These are phyloP conservation scores for Dothidotthia symphoricarpi DNA, from an alignment of 2,329 filamentous ascomycete species.

Conservation along the genomic window DNA sequence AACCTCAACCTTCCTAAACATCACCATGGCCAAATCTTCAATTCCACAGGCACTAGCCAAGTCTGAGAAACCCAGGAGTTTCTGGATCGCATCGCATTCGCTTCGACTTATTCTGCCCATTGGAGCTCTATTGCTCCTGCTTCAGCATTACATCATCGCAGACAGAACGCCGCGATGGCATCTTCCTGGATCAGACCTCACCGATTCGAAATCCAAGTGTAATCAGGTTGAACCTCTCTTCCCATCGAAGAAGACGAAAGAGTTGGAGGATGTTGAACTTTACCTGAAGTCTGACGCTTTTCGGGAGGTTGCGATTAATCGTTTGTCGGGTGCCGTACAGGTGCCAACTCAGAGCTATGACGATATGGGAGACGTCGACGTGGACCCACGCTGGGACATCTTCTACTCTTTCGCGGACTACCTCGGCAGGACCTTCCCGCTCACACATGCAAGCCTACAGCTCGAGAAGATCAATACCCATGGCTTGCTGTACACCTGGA, in stretches of 20 bases:
- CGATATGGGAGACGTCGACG: slow-evolving; percentile 54
- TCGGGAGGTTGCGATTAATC: slow-evolving; percentile 31
- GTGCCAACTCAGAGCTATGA: slow-evolving; percentile 58
- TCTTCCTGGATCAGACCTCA: slow-evolving; percentile 2
- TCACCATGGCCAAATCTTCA: slow-evolving; percentile 17
- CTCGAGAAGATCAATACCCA: slow-evolving; percentile 60
- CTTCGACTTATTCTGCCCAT: slow-evolving; percentile 9
- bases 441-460: slow-evolving; percentile 45
- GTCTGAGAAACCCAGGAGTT: slow-evolving; percentile 1
- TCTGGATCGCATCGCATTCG: slow-evolving; percentile 4
- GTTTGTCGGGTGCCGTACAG: slow-evolving; percentile 51
- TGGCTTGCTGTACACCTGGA: slow-evolving; percentile 59
- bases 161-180: slow-evolving; percentile 11
- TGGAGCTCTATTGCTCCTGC: slow-evolving; percentile 9
- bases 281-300: slow-evolving; percentile 32
- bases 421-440: slow-evolving; percentile 29
- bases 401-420: slow-evolving; percentile 55
- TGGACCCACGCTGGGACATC: slow-evolving; percentile 59
- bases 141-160: slow-evolving; percentile 15
- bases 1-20: slow-evolving; percentile 2
- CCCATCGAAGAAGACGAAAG: slow-evolving; percentile 23
- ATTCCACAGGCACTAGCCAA: slow-evolving; percentile 5
- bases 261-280: slow-evolving; percentile 28
- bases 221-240: slow-evolving; percentile 30
- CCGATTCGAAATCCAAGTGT: slow-evolving; percentile 18